Base-by-base conservation (phyloP, 306 rosid genomes). In the Crotalaria pallida region DNA sequence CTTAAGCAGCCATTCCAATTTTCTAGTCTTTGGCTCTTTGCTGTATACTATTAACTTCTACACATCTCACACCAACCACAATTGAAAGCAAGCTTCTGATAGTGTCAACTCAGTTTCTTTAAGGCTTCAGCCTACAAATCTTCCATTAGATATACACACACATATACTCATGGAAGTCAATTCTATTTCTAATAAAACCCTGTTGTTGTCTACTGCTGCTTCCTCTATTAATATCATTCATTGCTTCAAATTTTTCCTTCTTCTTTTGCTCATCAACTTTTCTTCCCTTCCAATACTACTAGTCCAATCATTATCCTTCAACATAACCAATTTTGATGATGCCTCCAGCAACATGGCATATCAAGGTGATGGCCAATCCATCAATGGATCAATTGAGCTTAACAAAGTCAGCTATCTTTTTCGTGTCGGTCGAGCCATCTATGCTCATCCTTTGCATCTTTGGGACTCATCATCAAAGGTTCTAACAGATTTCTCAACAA, bases 401-500 rank as follows among this genome's bases (percentile, higher is more conserved):
- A 79, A 73, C 79, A 67, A 73, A 43, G 83, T 66, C 7, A 73
- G 43, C 29, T 72, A 79, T 49, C 4, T 10, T 7, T 73, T 66
- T 52, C 70, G 82, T 0, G 82, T 79, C 6, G 82, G 79, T 1
- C 43, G 79, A 4, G 83, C 83, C 47, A 12, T 79, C 1, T 73
- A 58, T 29, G 58, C 53, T 18, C n/a, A 58, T 6, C 83, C 79
- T 3, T 17, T 79, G 12, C 83, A n/a, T 50, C 21, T 79, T 1
- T 67, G 59, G 60, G 83, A 79, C 53, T 33, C 74, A 1, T 27
- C 64, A 0, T n/a, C 79, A 3, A 19, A 5, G 1, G 17, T 9
- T 40, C 16, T 53, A 6, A 33, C 79, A 6, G 65, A 60, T 17
- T 79, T 79, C 71, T 6, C 75, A 22, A 79, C 83, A 0, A 47